Evolutionary conservation across 169 alveolate genomes (phyloP).

Genomic region (Cryptosporidium sp.): DNA sequence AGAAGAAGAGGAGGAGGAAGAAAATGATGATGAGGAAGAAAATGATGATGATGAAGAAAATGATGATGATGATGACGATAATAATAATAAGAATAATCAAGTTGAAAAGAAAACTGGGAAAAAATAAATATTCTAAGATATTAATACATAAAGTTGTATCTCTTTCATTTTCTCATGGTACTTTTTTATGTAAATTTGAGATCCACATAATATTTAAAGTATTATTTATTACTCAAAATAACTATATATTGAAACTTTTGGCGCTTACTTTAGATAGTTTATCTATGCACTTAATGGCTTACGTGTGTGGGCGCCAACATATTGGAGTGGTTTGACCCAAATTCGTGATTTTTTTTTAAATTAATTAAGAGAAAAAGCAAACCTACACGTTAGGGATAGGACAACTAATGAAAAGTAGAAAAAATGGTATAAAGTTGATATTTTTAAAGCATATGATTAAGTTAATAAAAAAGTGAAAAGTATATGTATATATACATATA

Average conservation of each 20-base stretch:
- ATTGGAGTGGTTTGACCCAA: background rate
- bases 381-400: background rate
- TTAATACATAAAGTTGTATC: too few relatives aligned
- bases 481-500: background rate
- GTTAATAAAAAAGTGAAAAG: background rate
- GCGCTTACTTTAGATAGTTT: background rate
- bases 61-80: background rate
- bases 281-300: background rate
- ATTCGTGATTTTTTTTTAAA: background rate
- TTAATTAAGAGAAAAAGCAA: background rate
- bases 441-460: background rate
- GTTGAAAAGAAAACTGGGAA: background rate
- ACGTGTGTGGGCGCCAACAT: background rate
- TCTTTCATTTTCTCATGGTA: too few relatives aligned
- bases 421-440: background rate
- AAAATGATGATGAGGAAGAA: conserved; percentile 33
- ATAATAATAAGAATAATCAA: background rate
- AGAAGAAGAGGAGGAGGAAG: conserved; percentile 52
- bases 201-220: background rate
- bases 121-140: background rate
- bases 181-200: too few relatives aligned
- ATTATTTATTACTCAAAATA: too few relatives aligned
- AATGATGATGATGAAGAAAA: background rate
- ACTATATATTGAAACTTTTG: background rate
- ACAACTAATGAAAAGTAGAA: background rate